Conservation (phyloP, 2,329 filamentous ascomycete genomes). For the Colletotrichum truncatum region DNA sequence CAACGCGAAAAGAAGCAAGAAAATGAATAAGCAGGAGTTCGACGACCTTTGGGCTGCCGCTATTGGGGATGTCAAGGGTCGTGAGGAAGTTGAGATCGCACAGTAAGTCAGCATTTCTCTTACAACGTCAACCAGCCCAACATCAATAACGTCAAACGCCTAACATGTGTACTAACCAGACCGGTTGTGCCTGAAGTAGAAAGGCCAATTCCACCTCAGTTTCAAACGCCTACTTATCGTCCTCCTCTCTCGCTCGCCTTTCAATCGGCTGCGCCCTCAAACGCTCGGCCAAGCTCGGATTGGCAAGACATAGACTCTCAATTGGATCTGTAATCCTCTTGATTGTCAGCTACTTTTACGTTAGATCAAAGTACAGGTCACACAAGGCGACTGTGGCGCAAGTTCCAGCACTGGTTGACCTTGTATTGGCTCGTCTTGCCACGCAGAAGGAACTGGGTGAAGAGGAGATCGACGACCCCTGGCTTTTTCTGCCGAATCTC, state of each 20-base stretch:
- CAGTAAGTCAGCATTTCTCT: conserved; percentile 58
- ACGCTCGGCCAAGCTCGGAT: conserved; percentile 78
- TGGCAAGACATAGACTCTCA: conserved; percentile 89
- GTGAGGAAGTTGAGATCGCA: conserved; percentile 68
- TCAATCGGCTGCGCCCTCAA: conserved; percentile 84
- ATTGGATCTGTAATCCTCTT: conserved; percentile 73
- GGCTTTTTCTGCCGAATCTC: conserved; percentile 87
- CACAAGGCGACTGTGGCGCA: conserved; percentile 73
- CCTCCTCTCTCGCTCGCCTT: conserved; percentile 91
- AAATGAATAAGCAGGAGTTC: conserved; percentile 88
- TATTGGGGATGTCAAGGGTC: conserved; percentile 73
- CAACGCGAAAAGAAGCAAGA: conserved; percentile 79
- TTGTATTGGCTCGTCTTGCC: conserved; percentile 85
- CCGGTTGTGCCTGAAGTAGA: conserved; percentile 77
- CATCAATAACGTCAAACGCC: conserved; percentile 32
- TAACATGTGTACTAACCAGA: conserved; percentile 84
- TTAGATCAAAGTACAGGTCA: conserved; percentile 69
- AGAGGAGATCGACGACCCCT: conserved; percentile 74
- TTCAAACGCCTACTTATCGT: conserved; percentile 74
- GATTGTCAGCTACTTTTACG: conserved; percentile 66
- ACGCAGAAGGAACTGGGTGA: conserved; percentile 85
- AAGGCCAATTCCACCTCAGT: conserved; percentile 69
- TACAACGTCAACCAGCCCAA: not conserved
- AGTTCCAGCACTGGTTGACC: conserved; percentile 83
- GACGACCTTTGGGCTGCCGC: conserved; percentile 85